Percentiles rank a stretch among this genome's conserved stretches.
phyloP scores from a whole-genome alignment of 352 stramenopile species.

The Phytophthora cryptogea region DNA sequence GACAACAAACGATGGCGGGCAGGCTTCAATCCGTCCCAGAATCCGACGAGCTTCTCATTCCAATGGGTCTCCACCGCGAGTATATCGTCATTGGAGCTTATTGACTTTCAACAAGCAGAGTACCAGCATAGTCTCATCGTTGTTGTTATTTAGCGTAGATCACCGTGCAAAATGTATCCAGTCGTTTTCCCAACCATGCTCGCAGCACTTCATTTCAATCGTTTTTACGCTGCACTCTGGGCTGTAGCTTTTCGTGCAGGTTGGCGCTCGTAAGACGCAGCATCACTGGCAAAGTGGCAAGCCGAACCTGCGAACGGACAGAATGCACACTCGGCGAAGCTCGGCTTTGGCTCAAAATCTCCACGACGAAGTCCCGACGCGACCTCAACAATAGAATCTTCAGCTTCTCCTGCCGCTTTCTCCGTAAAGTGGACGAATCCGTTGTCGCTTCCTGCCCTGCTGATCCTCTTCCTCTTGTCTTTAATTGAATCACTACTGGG shows the following conservation, averaged over 20 bases:
- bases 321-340: constrained; percentile 69
- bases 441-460: constrained; percentile 18
- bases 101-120: not conserved
- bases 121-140: not conserved
- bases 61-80: constrained; percentile 13
- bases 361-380: constrained; percentile 44
- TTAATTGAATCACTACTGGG: constrained; percentile 9
- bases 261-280: constrained; percentile 20
- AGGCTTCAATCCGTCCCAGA: constrained; percentile 48
- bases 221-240: not conserved
- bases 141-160: constrained; percentile 19
- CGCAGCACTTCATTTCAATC: not conserved
- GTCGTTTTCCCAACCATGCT: no score
- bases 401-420: constrained; percentile 36
- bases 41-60: constrained; percentile 8
- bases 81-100: constrained; percentile 21
- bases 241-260: constrained; percentile 7
- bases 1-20: constrained; percentile 43
- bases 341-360: constrained; percentile 58
- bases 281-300: constrained; percentile 41
- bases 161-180: constrained; percentile 6
- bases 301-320: constrained; percentile 72
- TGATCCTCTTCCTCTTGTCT: constrained; percentile 9
- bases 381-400: constrained; percentile 44
- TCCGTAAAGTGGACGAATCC: constrained; percentile 52